A percentile compares a stretch with the other conserved stretches of the same genome.
Evolutionary conservation across 176 grass and related monocot species (phyloP).

Genomic region (Echinochloa phyllopogon): DNA sequence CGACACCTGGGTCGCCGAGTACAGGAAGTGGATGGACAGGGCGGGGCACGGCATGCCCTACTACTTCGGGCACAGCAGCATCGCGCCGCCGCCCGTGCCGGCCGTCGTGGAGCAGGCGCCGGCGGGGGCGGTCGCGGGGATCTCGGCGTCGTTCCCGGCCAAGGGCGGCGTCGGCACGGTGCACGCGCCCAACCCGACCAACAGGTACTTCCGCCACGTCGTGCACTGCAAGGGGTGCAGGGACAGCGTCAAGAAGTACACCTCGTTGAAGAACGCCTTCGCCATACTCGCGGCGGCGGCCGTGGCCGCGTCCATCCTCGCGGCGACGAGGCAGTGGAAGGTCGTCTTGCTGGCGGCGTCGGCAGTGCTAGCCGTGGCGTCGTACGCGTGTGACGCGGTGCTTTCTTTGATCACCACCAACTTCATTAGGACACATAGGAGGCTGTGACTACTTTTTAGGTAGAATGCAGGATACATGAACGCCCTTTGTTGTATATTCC

Average conservation of each 20-base stretch:
- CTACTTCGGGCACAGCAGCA: constrained; percentile 84
- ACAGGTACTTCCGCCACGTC: constrained; percentile 83
- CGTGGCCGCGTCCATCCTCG: constrained; percentile 55
- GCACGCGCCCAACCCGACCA: constrained; percentile 86
- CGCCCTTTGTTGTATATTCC: constrained; percentile 31
- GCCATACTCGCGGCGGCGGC: constrained; percentile 42
- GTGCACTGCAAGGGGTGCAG: constrained; percentile 94
- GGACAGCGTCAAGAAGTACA: constrained; percentile 49
- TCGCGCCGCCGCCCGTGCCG: constrained; percentile 58
- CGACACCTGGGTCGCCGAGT: constrained; percentile 92
- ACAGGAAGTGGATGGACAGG: constrained; percentile 96
- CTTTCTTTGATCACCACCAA: constrained; percentile 84
- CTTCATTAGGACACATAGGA: constrained; percentile 83
- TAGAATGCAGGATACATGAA: neutral
- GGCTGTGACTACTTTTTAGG: constrained; percentile 15
- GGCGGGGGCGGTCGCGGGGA: constrained; percentile 63
- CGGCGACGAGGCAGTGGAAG: constrained; percentile 53
- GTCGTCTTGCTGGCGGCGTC: constrained; percentile 50
- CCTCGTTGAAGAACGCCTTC: constrained; percentile 58
- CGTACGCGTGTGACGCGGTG: constrained; percentile 50
- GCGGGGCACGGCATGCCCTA: constrained; percentile 90
- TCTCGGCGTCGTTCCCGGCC: constrained; percentile 76
- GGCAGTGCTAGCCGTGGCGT: constrained; percentile 54
- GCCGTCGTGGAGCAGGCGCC: constrained; percentile 85
- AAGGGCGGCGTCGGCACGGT: constrained; percentile 73